Evolutionary conservation across 805 yeast species (phyloP).

Genomic region (Tetrapisispora pingtungensis): DNA sequence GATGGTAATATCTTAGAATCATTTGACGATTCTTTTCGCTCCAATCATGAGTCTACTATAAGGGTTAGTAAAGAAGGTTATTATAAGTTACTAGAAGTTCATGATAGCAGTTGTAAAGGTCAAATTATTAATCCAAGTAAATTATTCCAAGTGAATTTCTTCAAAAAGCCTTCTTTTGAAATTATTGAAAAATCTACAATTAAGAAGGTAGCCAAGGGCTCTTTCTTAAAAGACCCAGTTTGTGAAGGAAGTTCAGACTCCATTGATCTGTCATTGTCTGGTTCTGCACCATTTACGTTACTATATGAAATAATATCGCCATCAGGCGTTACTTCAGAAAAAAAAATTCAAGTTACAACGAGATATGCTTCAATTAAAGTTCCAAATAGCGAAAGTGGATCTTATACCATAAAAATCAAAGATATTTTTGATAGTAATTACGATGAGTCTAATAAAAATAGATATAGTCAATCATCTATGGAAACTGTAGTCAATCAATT

Average conservation of each 20-base stretch:
- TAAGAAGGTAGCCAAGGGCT: constrained; percentile 12
- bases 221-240: constrained; percentile 31
- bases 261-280: constrained; percentile 42
- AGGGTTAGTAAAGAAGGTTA: constrained; percentile 37
- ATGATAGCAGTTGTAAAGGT: constrained; percentile 46
- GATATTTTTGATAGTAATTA: constrained; percentile 61
- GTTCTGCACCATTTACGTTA: constrained; percentile 58
- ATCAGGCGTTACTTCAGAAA: constrained; percentile 35
- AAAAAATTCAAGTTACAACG: constrained; percentile 41
- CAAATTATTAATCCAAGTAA: constrained; percentile 27
- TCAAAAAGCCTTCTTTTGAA: constrained; percentile 36
- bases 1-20: constrained; percentile 22
- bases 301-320: constrained; percentile 57
- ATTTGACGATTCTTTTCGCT: constrained; percentile 15
- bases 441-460: constrained; percentile 29
- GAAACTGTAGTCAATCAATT: constrained; percentile 37
- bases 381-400: constrained; percentile 43
- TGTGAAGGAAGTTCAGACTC: constrained; percentile 42
- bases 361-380: constrained; percentile 40
- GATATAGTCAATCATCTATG: constrained; percentile 8
- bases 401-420: constrained; percentile 48
- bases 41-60: constrained; percentile 28
- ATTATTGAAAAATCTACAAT: constrained; percentile 29
- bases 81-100: constrained; percentile 37
- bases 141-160: constrained; percentile 34